Base-by-base conservation (phyloP, 1,284 basidiomycete species). In the Entoloma clypeatum region DNA sequence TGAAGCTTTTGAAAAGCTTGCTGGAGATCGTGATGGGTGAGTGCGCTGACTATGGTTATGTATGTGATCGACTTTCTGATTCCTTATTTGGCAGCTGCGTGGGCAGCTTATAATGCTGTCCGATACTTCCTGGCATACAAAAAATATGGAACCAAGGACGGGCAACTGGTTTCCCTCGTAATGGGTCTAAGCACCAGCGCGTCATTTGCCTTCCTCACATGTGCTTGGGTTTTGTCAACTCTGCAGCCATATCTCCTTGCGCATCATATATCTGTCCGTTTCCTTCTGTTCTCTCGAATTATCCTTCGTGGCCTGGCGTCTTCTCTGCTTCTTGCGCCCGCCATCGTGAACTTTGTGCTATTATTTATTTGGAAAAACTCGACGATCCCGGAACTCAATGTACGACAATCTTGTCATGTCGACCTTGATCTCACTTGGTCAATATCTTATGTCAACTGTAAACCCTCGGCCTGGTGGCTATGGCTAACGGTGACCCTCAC, bases 341-440 rank as follows among this genome's bases (percentile, higher is more conserved):
- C 81, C 18, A 49, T 74, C 35, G 64, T 69, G 45, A 86, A 81
- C 53, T 45, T 83, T 32, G 67, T 64, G 9, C 58, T 85, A 23
- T 63, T 79, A 35, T 65, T 71, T 35, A 39, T 71, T 5, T 80
- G 76, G 77, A 64, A 61, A 42, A 54, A 62, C 29, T 56, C 70
- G 9, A 30, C 58, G 3, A 57, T 65, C 39, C 29, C 56, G 26
- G 62, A 66, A 24, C 60, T 74, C 42, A 65, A 67, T 42, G 54
- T 75, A 7, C 53, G 47, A n/a, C 58, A 63, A 25, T 68, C 75
- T 13, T 86, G 83, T 49, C 56, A 62, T 29, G 66, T 80, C 63
- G 79, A 81, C 49, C 63, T 85, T 33, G 83, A 86, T 53, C 64
- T 79, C 29, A 60, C 77, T 3, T 86, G 83, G 83, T 71, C 76